Evolutionary conservation across 2,329 filamentous ascomycete species (phyloP).

Genomic region (Venturia nashicola): DNA sequence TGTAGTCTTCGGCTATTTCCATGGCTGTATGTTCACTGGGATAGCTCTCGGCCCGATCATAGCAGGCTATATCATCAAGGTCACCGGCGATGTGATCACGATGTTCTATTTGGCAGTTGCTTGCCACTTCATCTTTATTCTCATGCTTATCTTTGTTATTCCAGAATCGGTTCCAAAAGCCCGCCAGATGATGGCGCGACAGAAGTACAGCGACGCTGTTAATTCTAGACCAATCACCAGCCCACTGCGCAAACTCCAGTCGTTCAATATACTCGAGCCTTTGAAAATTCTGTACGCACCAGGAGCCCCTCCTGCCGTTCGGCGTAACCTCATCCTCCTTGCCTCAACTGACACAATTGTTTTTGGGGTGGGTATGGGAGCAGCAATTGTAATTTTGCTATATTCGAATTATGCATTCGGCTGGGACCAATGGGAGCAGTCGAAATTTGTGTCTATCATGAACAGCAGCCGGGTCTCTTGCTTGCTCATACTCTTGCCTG

Average conservation of each 20-base stretch:
- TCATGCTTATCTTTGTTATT: conserved; percentile 57
- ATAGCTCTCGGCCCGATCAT: conserved; percentile 76
- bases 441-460: conserved; percentile 64
- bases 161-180: conserved; percentile 68
- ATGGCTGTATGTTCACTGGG: conserved; percentile 77
- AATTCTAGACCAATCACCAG: conserved; percentile 23
- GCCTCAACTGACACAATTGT: conserved; percentile 71
- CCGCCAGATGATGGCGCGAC: conserved; percentile 56
- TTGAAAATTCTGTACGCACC: conserved; percentile 64
- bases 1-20: conserved; percentile 78
- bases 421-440: conserved; percentile 73
- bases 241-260: conserved; percentile 31
- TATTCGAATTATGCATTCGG: conserved; percentile 71
- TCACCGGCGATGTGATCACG: conserved; percentile 61
- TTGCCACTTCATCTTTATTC: conserved; percentile 61
- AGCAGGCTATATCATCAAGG: conserved; percentile 66
- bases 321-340: conserved; percentile 69
- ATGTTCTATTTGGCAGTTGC: conserved; percentile 72
- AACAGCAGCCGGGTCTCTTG: conserved; percentile 64
- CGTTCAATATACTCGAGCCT: conserved; percentile 58
- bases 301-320: conserved; percentile 46
- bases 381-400: conserved; percentile 67
- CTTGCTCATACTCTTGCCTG: conserved; percentile 63
- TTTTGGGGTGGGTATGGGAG: conserved; percentile 71
- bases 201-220: conserved; percentile 43